Evolutionary conservation across 1,284 basidiomycete genomes (phyloP), one percentile per base, ranked within the genome.

Genomic region (Cutaneotrichosporon sp.): DNA sequence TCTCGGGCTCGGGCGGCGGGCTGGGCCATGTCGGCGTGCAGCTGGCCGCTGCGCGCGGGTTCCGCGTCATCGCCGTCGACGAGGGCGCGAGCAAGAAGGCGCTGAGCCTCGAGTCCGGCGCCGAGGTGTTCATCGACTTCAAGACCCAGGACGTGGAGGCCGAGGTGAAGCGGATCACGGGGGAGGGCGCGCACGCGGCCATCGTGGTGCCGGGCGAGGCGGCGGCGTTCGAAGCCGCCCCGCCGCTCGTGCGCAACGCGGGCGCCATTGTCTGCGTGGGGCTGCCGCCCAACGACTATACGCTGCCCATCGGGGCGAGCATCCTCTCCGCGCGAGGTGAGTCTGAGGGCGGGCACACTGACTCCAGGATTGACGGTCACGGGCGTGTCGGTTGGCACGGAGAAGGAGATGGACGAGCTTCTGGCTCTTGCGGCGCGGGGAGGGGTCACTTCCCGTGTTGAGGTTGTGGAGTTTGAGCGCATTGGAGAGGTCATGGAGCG

Each of bases 101-200:
- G 52, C 83, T 94, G 9, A 43, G 53, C 6, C 69, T 82, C 59
- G 78, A 83, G 22, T 86, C 92, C 52, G 91, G 91, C 46, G 89
- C 89, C 0, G 88, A 90, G 67, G 82, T 82, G 52, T 93, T 88
- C 84, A 84, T 94, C 66, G 91, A 94, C 80, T 92, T 90, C 54
- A 45, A 33, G 42, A 13, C 24, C 1, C 22, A 45, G 2, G 38
- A 42, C 38, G 42, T 27, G 3, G 54, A 18, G 9, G 54, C 4
- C n/a, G 43, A 56, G 13, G 54, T 81, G 85, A 82, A 66, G 82
- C 63, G 24, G 59, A 43, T 22, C 24, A 50, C 54, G 9, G 38
- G 38, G 2, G 54, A 56, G n/a, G 54, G 54, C 10, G 54, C 54
- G 13, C 42, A 56, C n/a, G 54, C 54, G 1, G 29, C 20, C 18